Percentiles rank a stretch among this genome's conserved stretches.
phyloP scores from a whole-genome alignment of 352 stramenopile genomes.

The Albugo laibachii region DNA sequence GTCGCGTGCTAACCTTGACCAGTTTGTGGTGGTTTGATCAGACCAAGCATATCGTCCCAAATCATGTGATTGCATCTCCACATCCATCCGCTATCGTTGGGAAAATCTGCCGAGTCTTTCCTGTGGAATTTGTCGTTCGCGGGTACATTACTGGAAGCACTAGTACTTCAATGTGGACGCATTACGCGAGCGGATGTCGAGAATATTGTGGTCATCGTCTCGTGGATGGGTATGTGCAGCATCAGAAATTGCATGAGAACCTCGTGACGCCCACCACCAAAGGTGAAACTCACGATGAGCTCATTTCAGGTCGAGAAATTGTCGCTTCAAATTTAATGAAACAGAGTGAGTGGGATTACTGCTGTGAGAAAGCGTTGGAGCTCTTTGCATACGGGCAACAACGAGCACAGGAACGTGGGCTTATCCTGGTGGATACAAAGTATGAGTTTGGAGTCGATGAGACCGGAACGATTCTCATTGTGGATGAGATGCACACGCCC shows the following conservation, averaged over 20 bases:
- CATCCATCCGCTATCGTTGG: constrained; percentile 92
- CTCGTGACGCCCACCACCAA: constrained; percentile 98
- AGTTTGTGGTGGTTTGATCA: constrained; percentile 92
- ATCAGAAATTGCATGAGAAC: constrained; percentile 89
- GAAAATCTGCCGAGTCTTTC: constrained; percentile 91
- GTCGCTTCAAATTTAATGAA: constrained; percentile 89
- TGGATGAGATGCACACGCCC: constrained; percentile 98
- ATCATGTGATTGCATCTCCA: constrained; percentile 90
- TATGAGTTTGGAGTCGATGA: constrained; percentile 69
- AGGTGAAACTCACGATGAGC: constrained; percentile 93
- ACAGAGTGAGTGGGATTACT: constrained; percentile 92
- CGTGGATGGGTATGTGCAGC: constrained; percentile 89
- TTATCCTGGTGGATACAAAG: constrained; percentile 99
- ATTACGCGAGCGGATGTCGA: constrained; percentile 91
- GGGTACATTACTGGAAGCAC: constrained; percentile 94
- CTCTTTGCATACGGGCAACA: constrained; percentile 87
- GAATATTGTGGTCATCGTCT: constrained; percentile 95
- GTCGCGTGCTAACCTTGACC: constrained; percentile 92
- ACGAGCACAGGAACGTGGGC: constrained; percentile 76
- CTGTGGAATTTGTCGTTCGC: constrained; percentile 98
- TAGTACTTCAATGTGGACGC: constrained; percentile 97
- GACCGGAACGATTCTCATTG: constrained; percentile 86
- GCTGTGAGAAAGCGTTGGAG: constrained; percentile 79
- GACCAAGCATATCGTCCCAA: constrained; percentile 91
- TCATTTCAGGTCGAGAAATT: constrained; percentile 90